Base-by-base conservation (phyloP, 2,329 filamentous ascomycete species). In the Cercospora sesami region DNA sequence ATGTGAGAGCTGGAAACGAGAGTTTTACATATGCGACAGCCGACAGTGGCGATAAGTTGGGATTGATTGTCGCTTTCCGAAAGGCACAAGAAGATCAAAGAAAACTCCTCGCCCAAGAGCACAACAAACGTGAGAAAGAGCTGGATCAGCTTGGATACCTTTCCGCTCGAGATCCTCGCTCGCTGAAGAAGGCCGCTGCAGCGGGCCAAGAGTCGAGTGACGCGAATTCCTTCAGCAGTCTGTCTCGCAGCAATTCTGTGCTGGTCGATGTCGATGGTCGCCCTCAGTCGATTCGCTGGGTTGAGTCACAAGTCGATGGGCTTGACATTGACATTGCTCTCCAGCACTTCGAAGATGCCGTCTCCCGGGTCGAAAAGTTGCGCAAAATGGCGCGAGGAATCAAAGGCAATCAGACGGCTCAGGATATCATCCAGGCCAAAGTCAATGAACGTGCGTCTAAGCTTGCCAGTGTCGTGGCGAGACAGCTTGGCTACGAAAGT, bases 201-300 rank as follows among this genome's bases (percentile, higher is more conserved):
- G 73, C 71, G 18, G 79, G 80, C 5, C 79, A 76, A 1, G 88
- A 82, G 82, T 18, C 87, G 84, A 65, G 65, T 2, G 68, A 73
- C 21, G 66, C 71, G 14, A 62, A 66, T 14, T 65, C 66, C 21
- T 68, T 69, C 16, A 68, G 69, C 18, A 74, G 75, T 21, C 64
- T 78, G 18, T 71, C 67, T 28, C 68, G 76, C 31, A 75, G 74
- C 53, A 75, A 74, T 51, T 75, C 74, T 69, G 91, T 97, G 81
- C 87, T 97, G 65, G 94, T 99, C 73, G 95, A 99, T 75, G 92
- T 97, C 14, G 95, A 98, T 75, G 95, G 95, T 60, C 96, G 96
- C 75, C 94, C 97, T 79, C 93, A 98, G 78, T 97, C 95, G 77
- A 86, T 99, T 58, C 91, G 94, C 63, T 97, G 93, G 93, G 93